These are phyloP conservation scores for Cyphellophora europaea DNA, from an alignment of 2,329 filamentous ascomycete genomes.

Conservation along the genomic window DNA sequence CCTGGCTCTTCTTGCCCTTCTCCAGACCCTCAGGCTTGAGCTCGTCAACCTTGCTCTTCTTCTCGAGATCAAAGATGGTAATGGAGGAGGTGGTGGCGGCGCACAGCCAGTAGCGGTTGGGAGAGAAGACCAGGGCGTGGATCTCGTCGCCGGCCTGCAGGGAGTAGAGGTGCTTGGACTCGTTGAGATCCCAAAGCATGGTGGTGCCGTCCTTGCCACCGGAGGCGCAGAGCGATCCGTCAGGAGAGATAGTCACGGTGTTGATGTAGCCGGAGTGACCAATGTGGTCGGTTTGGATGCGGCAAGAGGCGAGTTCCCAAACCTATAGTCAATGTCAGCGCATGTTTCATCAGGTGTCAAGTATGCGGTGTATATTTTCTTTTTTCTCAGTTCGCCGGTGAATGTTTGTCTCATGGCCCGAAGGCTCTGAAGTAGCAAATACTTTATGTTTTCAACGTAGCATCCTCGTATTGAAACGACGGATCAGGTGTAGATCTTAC, in stretches of 20 bases:
- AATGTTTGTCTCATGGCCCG: slow-evolving; percentile 94
- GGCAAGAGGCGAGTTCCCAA: slow-evolving; percentile 99
- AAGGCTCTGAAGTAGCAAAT: slow-evolving; percentile 99
- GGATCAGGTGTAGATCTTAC: slow-evolving; percentile 52
- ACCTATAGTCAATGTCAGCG: slow-evolving; percentile 52
- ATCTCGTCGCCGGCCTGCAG: slow-evolving; percentile 99
- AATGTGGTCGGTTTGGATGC: slow-evolving; percentile 99
- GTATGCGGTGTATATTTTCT: slow-evolving; percentile 10
- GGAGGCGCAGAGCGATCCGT: slow-evolving; percentile 96
- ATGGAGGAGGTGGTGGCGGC: slow-evolving; percentile 94
- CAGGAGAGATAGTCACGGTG: slow-evolving; percentile 99
- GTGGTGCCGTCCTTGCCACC: slow-evolving; percentile 99
- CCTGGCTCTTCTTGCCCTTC: slow-evolving; percentile 97
- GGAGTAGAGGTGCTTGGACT: slow-evolving; percentile 99
- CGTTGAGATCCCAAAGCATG: slow-evolving; percentile 99
- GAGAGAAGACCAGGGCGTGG: slow-evolving; percentile 99
- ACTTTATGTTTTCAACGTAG: slow-evolving; percentile 67
- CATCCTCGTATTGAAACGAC: slow-evolving; percentile 61
- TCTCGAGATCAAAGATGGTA: slow-evolving; percentile 99
- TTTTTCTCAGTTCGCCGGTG: slow-evolving; percentile 72
- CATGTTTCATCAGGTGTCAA: background rate
- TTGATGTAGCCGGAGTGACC: slow-evolving; percentile 99
- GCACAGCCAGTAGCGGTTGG: slow-evolving; percentile 99
- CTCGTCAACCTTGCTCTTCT: slow-evolving; percentile 84
- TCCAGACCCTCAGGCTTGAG: slow-evolving; percentile 96